Evolutionary conservation across 2,329 filamentous ascomycete genomes (phyloP).

Genomic region (Paecilomyces sp.): DNA sequence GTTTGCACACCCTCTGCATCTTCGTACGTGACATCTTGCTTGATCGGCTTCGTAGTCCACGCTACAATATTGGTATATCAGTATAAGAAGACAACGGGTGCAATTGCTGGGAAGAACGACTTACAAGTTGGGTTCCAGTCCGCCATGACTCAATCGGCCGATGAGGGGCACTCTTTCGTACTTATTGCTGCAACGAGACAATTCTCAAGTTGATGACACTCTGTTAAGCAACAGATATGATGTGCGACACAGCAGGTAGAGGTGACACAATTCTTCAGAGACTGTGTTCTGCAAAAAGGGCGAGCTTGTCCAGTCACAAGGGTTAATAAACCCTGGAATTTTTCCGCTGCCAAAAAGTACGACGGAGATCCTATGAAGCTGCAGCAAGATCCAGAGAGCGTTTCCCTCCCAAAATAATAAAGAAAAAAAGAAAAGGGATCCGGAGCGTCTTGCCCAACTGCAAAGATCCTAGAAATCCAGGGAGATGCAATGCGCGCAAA

Average conservation of each 20-base stretch:
- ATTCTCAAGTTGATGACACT: background rate
- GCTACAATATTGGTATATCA: slow-evolving; percentile 14
- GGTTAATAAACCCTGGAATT: background rate
- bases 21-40: slow-evolving; percentile 42
- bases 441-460: too few species aligned
- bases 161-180: background rate
- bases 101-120: background rate
- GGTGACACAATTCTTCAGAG: background rate
- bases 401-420: background rate
- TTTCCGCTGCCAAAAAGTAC: background rate
- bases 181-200: background rate
- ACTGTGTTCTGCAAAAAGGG: background rate
- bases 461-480: background rate
- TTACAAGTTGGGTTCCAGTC: slow-evolving; percentile 25
- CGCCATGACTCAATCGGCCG: slow-evolving; percentile 10
- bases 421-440: too few species aligned
- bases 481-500: background rate
- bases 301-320: background rate
- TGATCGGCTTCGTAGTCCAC: slow-evolving; percentile 39
- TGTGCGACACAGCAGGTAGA: background rate
- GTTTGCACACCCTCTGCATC: slow-evolving; percentile 31
- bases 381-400: background rate
- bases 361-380: background rate
- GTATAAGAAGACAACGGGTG: background rate
- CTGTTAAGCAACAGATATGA: background rate